Base-by-base conservation (phyloP, 225 moss, liverwort and hornwort genomes). In the Sphagnum contortum region DNA sequence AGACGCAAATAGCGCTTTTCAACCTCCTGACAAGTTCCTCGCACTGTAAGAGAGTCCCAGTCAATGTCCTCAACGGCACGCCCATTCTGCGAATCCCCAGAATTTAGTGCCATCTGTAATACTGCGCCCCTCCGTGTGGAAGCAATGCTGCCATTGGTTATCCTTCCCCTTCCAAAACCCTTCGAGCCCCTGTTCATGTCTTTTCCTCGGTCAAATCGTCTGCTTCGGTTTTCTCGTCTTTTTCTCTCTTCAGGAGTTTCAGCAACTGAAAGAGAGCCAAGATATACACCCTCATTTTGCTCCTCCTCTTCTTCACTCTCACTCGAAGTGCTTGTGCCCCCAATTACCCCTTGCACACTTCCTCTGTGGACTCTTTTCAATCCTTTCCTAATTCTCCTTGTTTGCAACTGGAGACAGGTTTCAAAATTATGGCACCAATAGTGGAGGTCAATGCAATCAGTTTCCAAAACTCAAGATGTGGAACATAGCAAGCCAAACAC, bases 1-100 rank as follows among this genome's bases (percentile, higher is more conserved):
- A 98, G 81, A 64, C 98, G 79, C 55, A 98, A 62, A 64, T 98
- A 98, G 60, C 91, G 85, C 59, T 98, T 98, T 77, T 93, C 98
- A 80, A 93, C 84, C 79, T 98, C 98, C 57, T 84, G 89, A 13
- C 83, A 93, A 1, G 87, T 91, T 50, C 98, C 98, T 52, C 86
- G 87, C 57, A 98, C 86, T 52, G 98, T 98, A 75, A 98, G 62
- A 47, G 93, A 89, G 73, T 98, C 98, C 98, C 98, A 98, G 69
- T 91, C 93, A 59, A 98, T 91, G 70, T 98, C 98, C 77, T 98
- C 98, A 66, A 98, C 98, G 12, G 93, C 84, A 2, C 77, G 79
- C 11, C 93, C 98, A 11, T 86, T 91, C 65, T 81, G 84, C 10
- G 82, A 70, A 60, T 98, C 93, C 7, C 69, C 91, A 44, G 85